phyloP scores from a whole-genome alignment of 108 stramenopile species.

The Cyclotella kingstonii region DNA sequence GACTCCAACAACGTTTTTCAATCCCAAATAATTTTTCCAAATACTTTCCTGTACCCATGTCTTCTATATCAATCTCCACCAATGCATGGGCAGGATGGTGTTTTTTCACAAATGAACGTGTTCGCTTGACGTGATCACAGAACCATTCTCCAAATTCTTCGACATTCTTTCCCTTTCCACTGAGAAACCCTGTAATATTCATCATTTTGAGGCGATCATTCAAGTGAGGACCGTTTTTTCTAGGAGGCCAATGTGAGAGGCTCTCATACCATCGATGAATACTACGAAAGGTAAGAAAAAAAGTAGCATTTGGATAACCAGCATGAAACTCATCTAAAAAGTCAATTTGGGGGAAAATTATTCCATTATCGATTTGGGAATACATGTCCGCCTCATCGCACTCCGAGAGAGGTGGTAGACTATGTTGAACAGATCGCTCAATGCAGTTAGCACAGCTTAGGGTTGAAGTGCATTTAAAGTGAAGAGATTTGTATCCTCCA shows the following conservation, averaged over 20 bases:
- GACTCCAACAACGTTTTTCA: conserved; percentile 7
- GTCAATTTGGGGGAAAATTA: conserved; percentile 28
- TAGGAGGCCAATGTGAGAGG: conserved; percentile 32
- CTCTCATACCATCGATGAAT: conserved; percentile 27
- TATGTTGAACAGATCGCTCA: background rate
- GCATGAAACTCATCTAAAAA: conserved; percentile 15
- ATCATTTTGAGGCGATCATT: background rate
- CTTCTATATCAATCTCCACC: conserved; percentile 30
- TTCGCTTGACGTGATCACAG: conserved; percentile 11
- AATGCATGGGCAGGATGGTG: conserved; percentile 22
- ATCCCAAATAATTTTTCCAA: conserved; percentile 17
- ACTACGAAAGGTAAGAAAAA: conserved; percentile 23
- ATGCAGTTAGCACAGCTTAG: conserved; percentile 13
- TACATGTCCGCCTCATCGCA: conserved; percentile 21
- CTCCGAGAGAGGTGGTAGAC: conserved; percentile 3
- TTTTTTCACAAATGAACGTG: conserved; percentile 1
- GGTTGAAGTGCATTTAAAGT: conserved; percentile 5
- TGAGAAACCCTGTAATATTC: conserved; percentile 18
- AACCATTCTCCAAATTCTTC: conserved; percentile 11
- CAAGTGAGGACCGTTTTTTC: conserved; percentile 3
- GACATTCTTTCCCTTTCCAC: conserved; percentile 4
- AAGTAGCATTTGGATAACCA: conserved; percentile 31
- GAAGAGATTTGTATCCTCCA: conserved; percentile 11
- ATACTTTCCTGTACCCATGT: conserved; percentile 1
- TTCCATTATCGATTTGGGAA: conserved; percentile 23